Conservation (phyloP, 1,139 yeast genomes). For the Candida freyschussii region DNA sequence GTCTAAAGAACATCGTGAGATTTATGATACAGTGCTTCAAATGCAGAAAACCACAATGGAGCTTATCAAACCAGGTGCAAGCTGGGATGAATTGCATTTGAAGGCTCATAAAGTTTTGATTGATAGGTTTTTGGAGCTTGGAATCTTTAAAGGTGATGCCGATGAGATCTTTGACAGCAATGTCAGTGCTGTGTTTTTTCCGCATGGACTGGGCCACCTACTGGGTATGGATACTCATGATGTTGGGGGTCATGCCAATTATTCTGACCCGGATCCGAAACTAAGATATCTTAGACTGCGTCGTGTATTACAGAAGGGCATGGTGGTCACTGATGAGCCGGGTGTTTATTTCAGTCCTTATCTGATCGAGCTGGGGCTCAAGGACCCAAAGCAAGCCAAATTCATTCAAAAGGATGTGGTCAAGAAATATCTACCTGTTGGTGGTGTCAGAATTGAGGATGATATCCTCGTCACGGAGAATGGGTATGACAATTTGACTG, state of each 20-base stretch:
- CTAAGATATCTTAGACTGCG: slow-evolving; percentile 76
- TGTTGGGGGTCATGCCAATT: slow-evolving; percentile 84
- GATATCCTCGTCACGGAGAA: slow-evolving; percentile 72
- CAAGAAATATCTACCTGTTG: slow-evolving; percentile 77
- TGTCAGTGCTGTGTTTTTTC: slow-evolving; percentile 76
- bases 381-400: slow-evolving; percentile 51
- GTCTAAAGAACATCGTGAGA: slow-evolving; percentile 78
- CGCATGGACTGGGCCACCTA: slow-evolving; percentile 93
- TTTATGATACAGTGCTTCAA: slow-evolving; percentile 73
- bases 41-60: slow-evolving; percentile 77
- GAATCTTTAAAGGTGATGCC: slow-evolving; percentile 65
- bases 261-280: slow-evolving; percentile 74
- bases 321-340: slow-evolving; percentile 95
- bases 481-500: slow-evolving; percentile 80
- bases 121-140: slow-evolving; percentile 63
- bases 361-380: slow-evolving; percentile 60
- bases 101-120: slow-evolving; percentile 75
- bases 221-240: slow-evolving; percentile 96
- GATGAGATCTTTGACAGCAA: slow-evolving; percentile 68
- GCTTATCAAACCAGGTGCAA: slow-evolving; percentile 71
- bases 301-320: slow-evolving; percentile 62
- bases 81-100: slow-evolving; percentile 83
- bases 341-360: slow-evolving; percentile 89
- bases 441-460: slow-evolving; percentile 96
- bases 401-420: slow-evolving; percentile 63